A percentile compares a stretch with the other conserved stretches of the same genome.
These are phyloP conservation scores for Neocatenulostroma microsporum DNA, from an alignment of 2,329 filamentous ascomycete species.

Conservation along the genomic window DNA sequence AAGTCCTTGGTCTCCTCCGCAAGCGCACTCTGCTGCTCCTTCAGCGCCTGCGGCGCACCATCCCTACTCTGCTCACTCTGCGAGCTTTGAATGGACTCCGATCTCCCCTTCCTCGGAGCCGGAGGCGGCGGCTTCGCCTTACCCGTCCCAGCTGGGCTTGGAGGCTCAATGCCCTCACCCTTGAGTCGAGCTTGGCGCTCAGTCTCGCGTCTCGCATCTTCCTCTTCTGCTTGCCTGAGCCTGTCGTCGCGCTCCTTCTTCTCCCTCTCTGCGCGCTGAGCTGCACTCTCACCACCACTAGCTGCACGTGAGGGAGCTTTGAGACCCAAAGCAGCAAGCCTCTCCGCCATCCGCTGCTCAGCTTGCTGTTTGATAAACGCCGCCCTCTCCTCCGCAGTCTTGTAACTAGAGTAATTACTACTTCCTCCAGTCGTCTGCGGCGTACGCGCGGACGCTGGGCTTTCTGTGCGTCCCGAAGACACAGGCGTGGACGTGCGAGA, in stretches of 20 bases:
- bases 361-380: constrained; percentile 97
- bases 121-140: constrained; percentile 53
- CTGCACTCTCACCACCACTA: constrained; percentile 61
- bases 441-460: constrained; percentile 26
- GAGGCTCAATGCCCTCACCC: constrained; percentile 62
- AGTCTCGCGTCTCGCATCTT: constrained; percentile 79
- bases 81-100: constrained; percentile 52
- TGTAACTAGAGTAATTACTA: constrained; percentile 72
- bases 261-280: constrained; percentile 83
- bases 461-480: constrained; percentile 28
- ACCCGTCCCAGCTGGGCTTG: constrained; percentile 39
- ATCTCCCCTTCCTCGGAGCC: constrained; percentile 63
- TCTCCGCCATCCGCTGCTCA: constrained; percentile 92
- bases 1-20: constrained; percentile 64
- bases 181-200: constrained; percentile 77
- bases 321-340: constrained; percentile 85
- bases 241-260: constrained; percentile 80
- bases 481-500: constrained; percentile 21
- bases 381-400: constrained; percentile 85
- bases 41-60: constrained; percentile 47
- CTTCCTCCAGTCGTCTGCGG: constrained; percentile 45
- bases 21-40: constrained; percentile 68
- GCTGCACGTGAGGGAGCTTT: constrained; percentile 63
- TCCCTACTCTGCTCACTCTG: too few relatives aligned
- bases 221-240: constrained; percentile 81